A percentile compares a stretch with the other conserved stretches of the same genome.
phyloP scores from a whole-genome alignment of 1,139 yeast species.

The Keqinozyma sinolaborantium region DNA sequence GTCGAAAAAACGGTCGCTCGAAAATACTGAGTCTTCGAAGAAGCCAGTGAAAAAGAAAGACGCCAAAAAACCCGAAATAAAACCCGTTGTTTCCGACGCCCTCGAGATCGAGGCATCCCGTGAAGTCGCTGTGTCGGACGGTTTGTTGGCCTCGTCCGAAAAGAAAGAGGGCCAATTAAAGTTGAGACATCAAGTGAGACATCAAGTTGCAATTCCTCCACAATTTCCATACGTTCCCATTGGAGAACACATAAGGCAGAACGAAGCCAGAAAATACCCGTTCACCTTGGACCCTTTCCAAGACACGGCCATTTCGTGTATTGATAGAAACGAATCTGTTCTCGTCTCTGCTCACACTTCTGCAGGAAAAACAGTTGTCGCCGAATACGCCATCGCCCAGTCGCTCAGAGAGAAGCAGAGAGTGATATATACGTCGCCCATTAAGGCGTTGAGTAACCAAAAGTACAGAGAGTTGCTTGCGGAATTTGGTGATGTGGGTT shows the following conservation, averaged over 20 bases:
- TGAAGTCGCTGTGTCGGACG: constrained; percentile 78
- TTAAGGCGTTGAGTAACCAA: constrained; percentile 94
- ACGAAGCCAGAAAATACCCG: constrained; percentile 86
- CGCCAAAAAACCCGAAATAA: constrained; percentile 25
- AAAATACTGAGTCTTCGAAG: constrained; percentile 9
- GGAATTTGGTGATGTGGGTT: constrained; percentile 93
- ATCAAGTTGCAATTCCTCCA: constrained; percentile 95
- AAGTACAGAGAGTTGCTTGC: constrained; percentile 90
- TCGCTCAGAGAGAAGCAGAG: constrained; percentile 86
- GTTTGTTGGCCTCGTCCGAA: constrained; percentile 47
- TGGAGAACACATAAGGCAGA: constrained; percentile 70
- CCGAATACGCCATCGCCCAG: constrained; percentile 97
- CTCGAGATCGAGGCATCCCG: constrained; percentile 90
- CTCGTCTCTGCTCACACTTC: constrained; percentile 98
- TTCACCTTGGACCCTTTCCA: constrained; percentile 94
- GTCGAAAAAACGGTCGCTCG: constrained; percentile 13
- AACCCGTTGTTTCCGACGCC: constrained; percentile 82
- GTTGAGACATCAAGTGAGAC: constrained; percentile 90
- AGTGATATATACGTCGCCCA: constrained; percentile 96
- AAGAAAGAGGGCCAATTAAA: constrained; percentile 54
- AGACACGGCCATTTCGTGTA: constrained; percentile 90
- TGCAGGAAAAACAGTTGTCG: constrained; percentile 98
- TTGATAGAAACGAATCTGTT: constrained; percentile 93
- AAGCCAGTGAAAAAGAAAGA: constrained; percentile 10
- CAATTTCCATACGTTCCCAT: constrained; percentile 85